Evolutionary conservation across 2,329 filamentous ascomycete genomes (phyloP), one percentile per base, ranked within the genome.

Genomic region (Scedosporium minutisporum): DNA sequence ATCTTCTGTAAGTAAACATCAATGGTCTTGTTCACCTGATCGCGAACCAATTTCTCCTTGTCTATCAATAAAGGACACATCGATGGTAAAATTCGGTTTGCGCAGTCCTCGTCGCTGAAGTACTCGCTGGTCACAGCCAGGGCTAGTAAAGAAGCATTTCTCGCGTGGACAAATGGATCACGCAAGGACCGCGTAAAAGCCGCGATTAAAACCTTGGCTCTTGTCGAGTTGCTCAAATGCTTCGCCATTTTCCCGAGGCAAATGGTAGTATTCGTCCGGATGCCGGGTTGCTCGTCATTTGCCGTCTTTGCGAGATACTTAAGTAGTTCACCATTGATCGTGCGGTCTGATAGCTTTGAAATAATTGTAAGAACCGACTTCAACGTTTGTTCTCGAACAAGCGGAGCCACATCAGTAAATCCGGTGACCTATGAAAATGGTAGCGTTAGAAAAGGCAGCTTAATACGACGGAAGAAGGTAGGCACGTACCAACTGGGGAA

Each of bases 201-300:
- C 6, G 95, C 95, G 61, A 93, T 89, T 27, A 99, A 83, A 0
- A 99, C 93, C 74, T 97, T 99, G 58, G 89, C 83, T 65, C 95
- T 83, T 3, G 90, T 91, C 66, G 90, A 81, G 1, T 83, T 80
- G 1, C 91, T 91, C 1, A 99, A 80, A 69, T 96, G 89, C 68
- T 91, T 93, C 14, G 95, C 93, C 68, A 99, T 97, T 71, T 97
- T 97, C 23, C 95, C 95, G 0, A 99, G 77, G 71, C 93, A 97
- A 63, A 99, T 99, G 1, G 95, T 99, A 0, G 95, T 99, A 72
- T 99, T 99, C 7, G 95, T 99, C 65, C 95, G 86, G 67, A 99
- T 99, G 0, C 95, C 95, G 1, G 95, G 92, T 70, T 99, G 93
- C 69, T 97, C 95, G 66, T 99, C 95, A 69, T 97, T 99, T 57